Evolutionary conservation across 108 stramenopile genomes (phyloP).

Genomic region (Halocafeteria seosinensis): DNA sequence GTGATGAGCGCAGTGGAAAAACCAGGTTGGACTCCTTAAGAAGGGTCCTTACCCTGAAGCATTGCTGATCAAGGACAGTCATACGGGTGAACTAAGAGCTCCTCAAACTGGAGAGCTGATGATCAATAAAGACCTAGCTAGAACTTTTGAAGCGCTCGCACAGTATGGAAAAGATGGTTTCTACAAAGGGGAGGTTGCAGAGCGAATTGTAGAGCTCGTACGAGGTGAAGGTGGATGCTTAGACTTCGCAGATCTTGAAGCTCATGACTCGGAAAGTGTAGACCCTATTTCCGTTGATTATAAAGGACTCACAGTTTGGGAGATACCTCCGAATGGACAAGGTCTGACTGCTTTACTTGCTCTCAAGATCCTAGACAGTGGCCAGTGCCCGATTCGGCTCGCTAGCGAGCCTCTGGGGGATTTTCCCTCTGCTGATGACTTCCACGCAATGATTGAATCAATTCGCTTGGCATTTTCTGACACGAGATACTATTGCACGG

Average conservation of each 20-base stretch:
- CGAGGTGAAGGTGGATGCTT: constrained; percentile 58
- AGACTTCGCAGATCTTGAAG: constrained; percentile 56
- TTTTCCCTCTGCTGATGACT: constrained; percentile 9
- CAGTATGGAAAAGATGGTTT: constrained; percentile 63
- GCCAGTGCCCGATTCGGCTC: background rate
- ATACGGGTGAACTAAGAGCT: background rate
- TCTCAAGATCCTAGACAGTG: constrained; percentile 44
- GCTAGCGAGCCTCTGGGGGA: background rate
- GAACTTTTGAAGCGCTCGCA: constrained; percentile 57
- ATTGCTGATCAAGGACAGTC: constrained; percentile 36
- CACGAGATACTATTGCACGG: background rate
- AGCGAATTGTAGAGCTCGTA: constrained; percentile 57
- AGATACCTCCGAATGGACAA: constrained; percentile 82
- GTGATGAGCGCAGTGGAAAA: no score
- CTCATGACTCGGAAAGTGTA: constrained; percentile 50
- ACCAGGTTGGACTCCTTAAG: constrained; percentile 14
- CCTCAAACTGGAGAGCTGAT: constrained; percentile 52
- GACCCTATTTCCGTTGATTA: constrained; percentile 56
- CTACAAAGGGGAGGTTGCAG: constrained; percentile 57
- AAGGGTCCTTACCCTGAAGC: constrained; percentile 30
- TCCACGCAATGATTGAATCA: constrained; percentile 60
- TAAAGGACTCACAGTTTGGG: constrained; percentile 51
- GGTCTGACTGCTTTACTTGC: constrained; percentile 79
- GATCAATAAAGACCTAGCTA: constrained; percentile 62
- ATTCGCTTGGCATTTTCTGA: constrained; percentile 73